Percentiles rank a stretch among this genome's conserved stretches.
Conservation (phyloP, 768 basidiomycete species). For the Tubosaeta sp. region DNA sequence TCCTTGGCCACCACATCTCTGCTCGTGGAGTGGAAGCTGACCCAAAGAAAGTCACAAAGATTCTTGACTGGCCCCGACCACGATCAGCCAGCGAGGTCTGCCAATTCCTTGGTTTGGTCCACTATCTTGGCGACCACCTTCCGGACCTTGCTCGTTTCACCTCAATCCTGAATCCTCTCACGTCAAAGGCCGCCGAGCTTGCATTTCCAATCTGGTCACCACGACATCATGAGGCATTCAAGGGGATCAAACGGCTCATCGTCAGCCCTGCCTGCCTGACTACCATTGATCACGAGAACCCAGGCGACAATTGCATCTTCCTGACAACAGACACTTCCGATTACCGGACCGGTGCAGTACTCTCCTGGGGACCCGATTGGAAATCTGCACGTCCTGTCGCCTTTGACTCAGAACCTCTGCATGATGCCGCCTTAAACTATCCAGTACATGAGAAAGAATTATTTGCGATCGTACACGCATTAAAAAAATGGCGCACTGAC, state of each 20-base stretch:
- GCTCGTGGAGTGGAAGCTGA: background rate
- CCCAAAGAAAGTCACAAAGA: background rate
- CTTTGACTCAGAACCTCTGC: background rate
- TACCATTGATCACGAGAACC: background rate
- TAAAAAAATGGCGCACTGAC: constrained; percentile 27
- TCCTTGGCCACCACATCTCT: background rate
- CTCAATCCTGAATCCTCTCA: background rate
- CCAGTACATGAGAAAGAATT: constrained; percentile 30
- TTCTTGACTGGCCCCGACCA: background rate
- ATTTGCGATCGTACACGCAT: constrained; percentile 29
- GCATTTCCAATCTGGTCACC: background rate
- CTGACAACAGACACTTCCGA: background rate
- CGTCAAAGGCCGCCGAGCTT: background rate
- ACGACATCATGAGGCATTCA: background rate
- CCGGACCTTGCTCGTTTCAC: background rate
- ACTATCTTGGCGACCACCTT: background rate
- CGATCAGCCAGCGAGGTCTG: background rate
- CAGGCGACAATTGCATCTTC: background rate
- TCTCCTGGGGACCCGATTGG: background rate
- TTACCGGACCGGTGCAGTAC: background rate
- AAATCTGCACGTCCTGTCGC: background rate
- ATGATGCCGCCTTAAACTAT: constrained; percentile 19
- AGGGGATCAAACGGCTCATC: background rate
- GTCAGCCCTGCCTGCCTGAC: background rate
- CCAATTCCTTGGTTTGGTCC: background rate